Evolutionary conservation across 345 rosid species (phyloP).

Genomic region (Syzygium aromaticum): DNA sequence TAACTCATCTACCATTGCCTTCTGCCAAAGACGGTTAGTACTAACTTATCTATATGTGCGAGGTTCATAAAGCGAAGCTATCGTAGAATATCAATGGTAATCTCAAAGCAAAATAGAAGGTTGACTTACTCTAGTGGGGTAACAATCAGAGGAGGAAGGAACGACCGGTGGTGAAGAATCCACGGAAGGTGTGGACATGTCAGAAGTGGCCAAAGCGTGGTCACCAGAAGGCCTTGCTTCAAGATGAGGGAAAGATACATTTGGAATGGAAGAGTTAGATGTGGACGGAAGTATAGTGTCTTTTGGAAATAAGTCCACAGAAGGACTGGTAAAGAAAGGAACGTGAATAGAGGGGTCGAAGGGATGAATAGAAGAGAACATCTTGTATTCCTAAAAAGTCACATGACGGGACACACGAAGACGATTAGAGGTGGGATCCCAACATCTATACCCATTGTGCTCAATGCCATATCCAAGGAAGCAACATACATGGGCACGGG

Average conservation of each 20-base stretch:
- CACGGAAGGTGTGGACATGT: not conserved
- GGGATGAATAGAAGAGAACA: not conserved
- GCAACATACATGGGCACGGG: not conserved
- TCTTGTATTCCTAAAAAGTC: not conserved
- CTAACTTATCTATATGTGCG: not conserved
- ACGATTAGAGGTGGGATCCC: not conserved
- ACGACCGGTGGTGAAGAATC: not conserved
- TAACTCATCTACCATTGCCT: not conserved
- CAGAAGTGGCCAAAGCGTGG: not conserved
- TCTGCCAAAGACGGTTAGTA: not conserved
- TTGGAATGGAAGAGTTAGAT: accelerated
- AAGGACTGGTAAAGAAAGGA: not conserved
- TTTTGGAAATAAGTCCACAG: not conserved
- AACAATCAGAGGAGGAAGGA: not conserved
- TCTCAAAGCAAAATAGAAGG: not conserved
- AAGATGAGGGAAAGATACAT: not conserved
- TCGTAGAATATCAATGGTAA: not conserved
- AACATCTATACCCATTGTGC: not conserved
- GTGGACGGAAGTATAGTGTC: not conserved
- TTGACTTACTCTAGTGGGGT: not conserved
- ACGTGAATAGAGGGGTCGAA: not conserved
- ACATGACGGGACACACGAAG: not conserved
- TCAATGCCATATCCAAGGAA: not conserved
- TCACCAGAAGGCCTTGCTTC: accelerated
- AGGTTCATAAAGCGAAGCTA: not conserved